Conservation (phyloP, 257 asterid genomes). For the Echium plantagineum region DNA sequence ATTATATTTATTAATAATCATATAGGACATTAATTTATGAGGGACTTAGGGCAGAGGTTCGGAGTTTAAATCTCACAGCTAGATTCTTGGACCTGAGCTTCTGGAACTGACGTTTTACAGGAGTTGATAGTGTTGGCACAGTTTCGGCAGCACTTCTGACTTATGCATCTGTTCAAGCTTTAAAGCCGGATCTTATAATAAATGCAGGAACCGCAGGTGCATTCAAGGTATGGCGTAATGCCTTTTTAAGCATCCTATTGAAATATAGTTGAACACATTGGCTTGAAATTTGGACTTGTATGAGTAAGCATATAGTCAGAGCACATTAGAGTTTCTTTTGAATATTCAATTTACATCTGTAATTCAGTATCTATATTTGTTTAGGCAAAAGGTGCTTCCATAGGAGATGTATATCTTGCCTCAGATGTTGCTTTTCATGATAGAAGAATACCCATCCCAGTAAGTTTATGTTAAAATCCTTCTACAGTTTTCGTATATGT, state of each 20-base stretch:
- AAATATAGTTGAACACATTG: background rate
- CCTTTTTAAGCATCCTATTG: conserved; percentile 8
- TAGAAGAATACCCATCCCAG: conserved; percentile 95
- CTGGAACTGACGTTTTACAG: conserved; percentile 29
- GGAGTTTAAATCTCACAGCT: too few relatives aligned
- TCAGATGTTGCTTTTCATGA: conserved; percentile 91
- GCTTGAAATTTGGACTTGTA: background rate
- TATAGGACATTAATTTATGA: background rate
- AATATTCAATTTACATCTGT: conserved; percentile 11
- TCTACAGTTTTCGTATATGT: background rate
- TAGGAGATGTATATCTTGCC: conserved; percentile 79
- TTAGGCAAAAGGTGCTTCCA: conserved; percentile 96
- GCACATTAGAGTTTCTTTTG: conserved; percentile 7
- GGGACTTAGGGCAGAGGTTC: too few relatives aligned
- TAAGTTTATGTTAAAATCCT: conserved; percentile 22
- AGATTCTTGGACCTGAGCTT: conserved; percentile 8
- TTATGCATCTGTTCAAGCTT: conserved; percentile 81
- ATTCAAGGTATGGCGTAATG: conserved; percentile 54
- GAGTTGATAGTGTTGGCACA: conserved; percentile 90
- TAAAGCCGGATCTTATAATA: conserved; percentile 80
- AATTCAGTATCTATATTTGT: conserved; percentile 7
- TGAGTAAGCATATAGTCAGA: background rate
- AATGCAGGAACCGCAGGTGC: conserved; percentile 99
- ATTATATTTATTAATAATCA: too few relatives aligned
- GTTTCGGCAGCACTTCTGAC: conserved; percentile 77